A percentile compares a stretch with the other conserved stretches of the same genome.
Evolutionary conservation across 2,329 filamentous ascomycete genomes (phyloP).

Genomic region (Chaetomium strumarium): DNA sequence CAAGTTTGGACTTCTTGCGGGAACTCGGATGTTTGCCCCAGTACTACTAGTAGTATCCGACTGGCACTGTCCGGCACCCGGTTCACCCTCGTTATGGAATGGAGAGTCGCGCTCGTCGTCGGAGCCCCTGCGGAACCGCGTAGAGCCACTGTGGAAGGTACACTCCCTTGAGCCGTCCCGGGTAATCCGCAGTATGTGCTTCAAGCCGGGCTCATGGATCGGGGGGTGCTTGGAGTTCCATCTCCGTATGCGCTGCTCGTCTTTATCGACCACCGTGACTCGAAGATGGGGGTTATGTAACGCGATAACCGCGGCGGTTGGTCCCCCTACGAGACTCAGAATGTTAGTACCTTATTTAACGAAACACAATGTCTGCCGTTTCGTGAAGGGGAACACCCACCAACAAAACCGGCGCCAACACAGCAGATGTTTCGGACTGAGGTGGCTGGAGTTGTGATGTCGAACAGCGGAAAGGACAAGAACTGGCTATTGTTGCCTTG

Average conservation of each 20-base stretch:
- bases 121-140: no score
- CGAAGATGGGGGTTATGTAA: slow-evolving; percentile 4
- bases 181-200: slow-evolving; percentile 1
- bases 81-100: no score
- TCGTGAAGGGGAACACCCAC: neutral
- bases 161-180: slow-evolving; percentile 2
- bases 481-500: neutral
- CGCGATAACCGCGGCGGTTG: slow-evolving; percentile 9
- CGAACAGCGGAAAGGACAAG: neutral
- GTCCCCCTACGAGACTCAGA: neutral
- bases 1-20: slow-evolving; percentile 2
- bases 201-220: slow-evolving; percentile 2
- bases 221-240: slow-evolving; percentile 7
- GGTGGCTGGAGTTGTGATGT: neutral
- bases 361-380: neutral
- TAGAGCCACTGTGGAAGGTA: neutral
- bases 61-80: no score
- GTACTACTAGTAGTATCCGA: no score
- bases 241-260: slow-evolving; percentile 1
- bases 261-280: slow-evolving; percentile 7
- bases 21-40: neutral
- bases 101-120: no score
- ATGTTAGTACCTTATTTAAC: neutral
- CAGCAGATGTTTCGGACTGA: slow-evolving; percentile 7
- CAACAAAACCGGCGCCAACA: slow-evolving; percentile 6